These are phyloP conservation scores for Suhomyces sp. DNA, from an alignment of 805 yeast species.

Conservation along the genomic window DNA sequence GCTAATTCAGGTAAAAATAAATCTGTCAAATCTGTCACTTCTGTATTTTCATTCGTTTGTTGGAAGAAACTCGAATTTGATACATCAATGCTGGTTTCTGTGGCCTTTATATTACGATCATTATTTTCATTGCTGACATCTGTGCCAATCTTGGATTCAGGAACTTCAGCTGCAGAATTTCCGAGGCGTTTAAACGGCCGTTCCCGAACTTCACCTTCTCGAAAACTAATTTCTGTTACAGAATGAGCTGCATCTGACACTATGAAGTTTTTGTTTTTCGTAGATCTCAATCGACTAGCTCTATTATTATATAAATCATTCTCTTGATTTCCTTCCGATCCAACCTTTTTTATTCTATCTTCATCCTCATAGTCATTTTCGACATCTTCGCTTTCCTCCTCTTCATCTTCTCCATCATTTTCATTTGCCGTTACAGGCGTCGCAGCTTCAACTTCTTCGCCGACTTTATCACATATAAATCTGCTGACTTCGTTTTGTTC, in stretches of 20 bases:
- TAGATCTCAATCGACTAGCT: background rate
- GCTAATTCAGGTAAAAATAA: conserved; percentile 1
- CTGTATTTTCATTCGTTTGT: background rate
- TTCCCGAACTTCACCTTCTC: background rate
- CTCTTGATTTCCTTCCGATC: background rate
- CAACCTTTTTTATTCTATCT: background rate
- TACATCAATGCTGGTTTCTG: background rate
- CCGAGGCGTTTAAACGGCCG: background rate
- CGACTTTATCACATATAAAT: background rate
- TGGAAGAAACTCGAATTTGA: background rate
- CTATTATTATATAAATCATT: background rate
- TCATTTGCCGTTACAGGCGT: background rate
- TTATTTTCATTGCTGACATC: background rate
- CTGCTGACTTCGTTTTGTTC: background rate
- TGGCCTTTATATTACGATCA: background rate
- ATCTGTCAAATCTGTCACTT: background rate
- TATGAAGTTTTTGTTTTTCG: background rate
- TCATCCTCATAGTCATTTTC: background rate
- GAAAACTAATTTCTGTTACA: background rate
- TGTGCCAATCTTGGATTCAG: background rate
- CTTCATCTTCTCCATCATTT: conserved; percentile 3
- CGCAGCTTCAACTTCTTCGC: background rate
- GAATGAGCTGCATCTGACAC: background rate
- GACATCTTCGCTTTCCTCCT: background rate
- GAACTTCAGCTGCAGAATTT: background rate